Evolutionary conservation across 768 basidiomycete genomes (phyloP).

Genomic region (Fomitopsis serialis): DNA sequence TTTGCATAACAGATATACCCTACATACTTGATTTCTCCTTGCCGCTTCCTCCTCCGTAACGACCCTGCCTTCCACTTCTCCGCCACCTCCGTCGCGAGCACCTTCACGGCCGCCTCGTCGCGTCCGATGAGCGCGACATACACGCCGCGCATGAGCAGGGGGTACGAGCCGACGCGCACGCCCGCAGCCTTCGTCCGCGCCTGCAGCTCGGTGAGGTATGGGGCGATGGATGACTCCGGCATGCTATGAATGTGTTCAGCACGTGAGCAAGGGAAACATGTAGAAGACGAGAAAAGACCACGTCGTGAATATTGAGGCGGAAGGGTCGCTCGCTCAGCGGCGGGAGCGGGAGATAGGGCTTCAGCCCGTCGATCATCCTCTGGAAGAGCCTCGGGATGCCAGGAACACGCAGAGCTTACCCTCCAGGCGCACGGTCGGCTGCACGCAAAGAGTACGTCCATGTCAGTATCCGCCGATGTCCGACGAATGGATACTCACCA

Average conservation of each 20-base stretch:
- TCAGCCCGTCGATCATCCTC: conserved; percentile 69
- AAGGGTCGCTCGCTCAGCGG: conserved; percentile 67
- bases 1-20: too few relatives aligned
- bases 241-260: conserved; percentile 34
- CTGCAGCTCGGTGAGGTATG: conserved; percentile 78
- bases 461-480: too few relatives aligned
- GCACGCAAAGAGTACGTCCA: background rate
- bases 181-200: conserved; percentile 66
- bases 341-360: conserved; percentile 74
- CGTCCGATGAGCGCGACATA: conserved; percentile 58
- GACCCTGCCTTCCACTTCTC: conserved; percentile 49
- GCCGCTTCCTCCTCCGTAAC: conserved; percentile 66
- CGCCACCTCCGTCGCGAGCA: conserved; percentile 61
- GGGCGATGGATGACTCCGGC: conserved; percentile 82
- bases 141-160: conserved; percentile 52
- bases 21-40: conserved; percentile 19
- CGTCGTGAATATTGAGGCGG: conserved; percentile 77
- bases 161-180: conserved; percentile 80
- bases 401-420: conserved; percentile 90
- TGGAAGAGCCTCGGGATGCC: conserved; percentile 86
- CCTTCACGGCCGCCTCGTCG: conserved; percentile 40
- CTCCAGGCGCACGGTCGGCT: conserved; percentile 84
- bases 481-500: conserved; percentile 44
- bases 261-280: background rate
- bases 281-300: conserved; percentile 30